Evolutionary conservation across 2,329 filamentous ascomycete species (phyloP), one percentile per base, ranked within the genome.

Genomic region (Sporothrix schenckii): DNA sequence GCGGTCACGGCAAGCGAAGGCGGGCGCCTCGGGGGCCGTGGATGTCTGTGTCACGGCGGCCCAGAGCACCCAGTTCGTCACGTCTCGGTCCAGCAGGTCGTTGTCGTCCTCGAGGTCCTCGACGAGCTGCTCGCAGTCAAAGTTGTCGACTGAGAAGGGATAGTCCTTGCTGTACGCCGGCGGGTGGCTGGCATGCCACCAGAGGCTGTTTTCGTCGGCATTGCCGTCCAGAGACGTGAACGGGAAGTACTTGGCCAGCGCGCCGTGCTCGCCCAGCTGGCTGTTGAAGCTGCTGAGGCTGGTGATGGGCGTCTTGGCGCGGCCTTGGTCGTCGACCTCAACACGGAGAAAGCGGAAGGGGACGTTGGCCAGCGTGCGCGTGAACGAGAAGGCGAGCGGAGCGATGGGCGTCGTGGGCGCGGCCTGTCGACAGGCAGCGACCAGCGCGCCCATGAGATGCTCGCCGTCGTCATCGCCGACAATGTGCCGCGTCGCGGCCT

Each of bases 91-190:
- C 2, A 66, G 34, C 3, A 74, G 52, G 11, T 44, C 41, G 63
- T 68, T 70, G 54, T 56, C 49, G 47, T 72, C 69, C 69, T 70
- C 68, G 4, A 74, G 60, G 14, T 72, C 63, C 2, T 19, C 24
- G 7, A 71, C 61, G 1, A 74, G 66, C 19, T n/a, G 30, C 21
- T 72, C 61, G 49, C 71, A 73, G 69, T 74, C 71, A 19, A 74
- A 68, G 67, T 74, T 74, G 68, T 74, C 71, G n/a, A 71, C 39
- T 4, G 71, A 72, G 49, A 34, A 68, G 6, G 73, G 73, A 13
- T 70, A 74, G 44, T 60, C 72, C 6, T 60, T 54, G 21, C 41
- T 14, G 27, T 39, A 72, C 3, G 19, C 9, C 2, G 21, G 9
- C 13, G 61, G 34, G 27, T 68, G 14, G 41, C 44, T 1, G 2